Evolutionary conservation across 257 asterid species (phyloP).

Genomic region (Nicotiana tabacum): DNA sequence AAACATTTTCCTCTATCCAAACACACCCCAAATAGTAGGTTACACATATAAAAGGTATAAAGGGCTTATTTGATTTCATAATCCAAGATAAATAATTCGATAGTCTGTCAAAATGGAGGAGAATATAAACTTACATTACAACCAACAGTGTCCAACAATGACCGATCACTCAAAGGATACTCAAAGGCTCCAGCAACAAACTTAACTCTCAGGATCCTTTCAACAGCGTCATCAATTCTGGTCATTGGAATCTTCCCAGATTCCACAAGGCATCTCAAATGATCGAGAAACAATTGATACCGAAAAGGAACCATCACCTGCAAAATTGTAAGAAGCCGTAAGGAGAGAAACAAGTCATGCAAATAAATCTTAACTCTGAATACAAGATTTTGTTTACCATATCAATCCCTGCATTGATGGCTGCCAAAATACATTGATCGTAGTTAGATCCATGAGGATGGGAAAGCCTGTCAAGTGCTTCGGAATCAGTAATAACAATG

Average conservation of each 20-base stretch:
- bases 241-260: conserved; percentile 59
- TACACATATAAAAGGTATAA: not conserved
- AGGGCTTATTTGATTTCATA: not conserved
- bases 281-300: conserved; percentile 49
- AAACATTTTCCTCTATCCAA: no score
- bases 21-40: not conserved
- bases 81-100: not conserved
- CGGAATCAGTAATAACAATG: conserved; percentile 71
- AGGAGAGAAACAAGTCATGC: conserved; percentile 3
- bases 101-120: not conserved
- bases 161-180: conserved; percentile 52
- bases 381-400: conserved; percentile 40
- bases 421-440: conserved; percentile 48
- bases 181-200: conserved; percentile 76
- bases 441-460: conserved; percentile 66
- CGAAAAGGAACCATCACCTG: conserved; percentile 88
- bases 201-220: conserved; percentile 77
- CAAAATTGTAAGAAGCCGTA: not conserved
- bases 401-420: conserved; percentile 74
- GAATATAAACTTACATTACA: conserved; percentile 50
- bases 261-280: conserved; percentile 51
- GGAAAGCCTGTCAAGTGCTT: conserved; percentile 74
- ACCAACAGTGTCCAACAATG: conserved; percentile 49
- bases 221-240: conserved; percentile 83
- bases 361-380: not conserved